Conservation (phyloP, 805 yeast genomes). For the Saccharomycopsis babjevae region DNA sequence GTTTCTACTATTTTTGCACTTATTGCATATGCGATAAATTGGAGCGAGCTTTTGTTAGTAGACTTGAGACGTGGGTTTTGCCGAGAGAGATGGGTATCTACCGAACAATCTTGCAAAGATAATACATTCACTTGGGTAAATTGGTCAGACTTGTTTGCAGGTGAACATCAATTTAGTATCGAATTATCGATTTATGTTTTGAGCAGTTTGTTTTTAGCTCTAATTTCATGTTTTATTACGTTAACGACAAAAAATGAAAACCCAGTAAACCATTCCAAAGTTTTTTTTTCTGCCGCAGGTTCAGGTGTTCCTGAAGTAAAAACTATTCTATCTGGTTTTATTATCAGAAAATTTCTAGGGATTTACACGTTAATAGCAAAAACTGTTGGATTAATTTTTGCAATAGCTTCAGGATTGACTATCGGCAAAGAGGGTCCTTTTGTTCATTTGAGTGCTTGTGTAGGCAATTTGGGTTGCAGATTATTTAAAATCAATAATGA, state of each 20-base stretch:
- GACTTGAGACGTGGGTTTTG: constrained; percentile 47
- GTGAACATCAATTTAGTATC: constrained; percentile 13
- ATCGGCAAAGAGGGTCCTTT: constrained; percentile 56
- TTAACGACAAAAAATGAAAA: constrained; percentile 35
- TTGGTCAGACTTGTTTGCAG: constrained; percentile 26
- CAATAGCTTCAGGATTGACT: constrained; percentile 48
- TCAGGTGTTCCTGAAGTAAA: constrained; percentile 56
- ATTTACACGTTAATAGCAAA: constrained; percentile 40
- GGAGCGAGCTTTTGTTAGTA: constrained; percentile 36
- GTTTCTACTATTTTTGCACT: constrained; percentile 37
- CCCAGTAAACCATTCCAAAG: constrained; percentile 21
- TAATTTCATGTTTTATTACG: constrained; percentile 35
- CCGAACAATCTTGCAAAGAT: constrained; percentile 30
- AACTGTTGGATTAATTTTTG: constrained; percentile 37
- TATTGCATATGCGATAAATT: constrained; percentile 41
- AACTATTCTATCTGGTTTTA: constrained; percentile 48
- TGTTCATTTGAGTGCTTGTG: constrained; percentile 49
- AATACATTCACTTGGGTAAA: constrained; percentile 28
- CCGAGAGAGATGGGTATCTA: constrained; percentile 32
- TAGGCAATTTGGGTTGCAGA: constrained; percentile 44
- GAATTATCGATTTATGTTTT: constrained; percentile 31
- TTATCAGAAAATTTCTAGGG: constrained; percentile 44
- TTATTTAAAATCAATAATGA: constrained; percentile 38
- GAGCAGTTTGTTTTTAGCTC: constrained; percentile 34
- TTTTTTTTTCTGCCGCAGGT: constrained; percentile 44